Conservation (phyloP, 192 early-diverging fungal species). For the Funneliformis geosporum region DNA sequence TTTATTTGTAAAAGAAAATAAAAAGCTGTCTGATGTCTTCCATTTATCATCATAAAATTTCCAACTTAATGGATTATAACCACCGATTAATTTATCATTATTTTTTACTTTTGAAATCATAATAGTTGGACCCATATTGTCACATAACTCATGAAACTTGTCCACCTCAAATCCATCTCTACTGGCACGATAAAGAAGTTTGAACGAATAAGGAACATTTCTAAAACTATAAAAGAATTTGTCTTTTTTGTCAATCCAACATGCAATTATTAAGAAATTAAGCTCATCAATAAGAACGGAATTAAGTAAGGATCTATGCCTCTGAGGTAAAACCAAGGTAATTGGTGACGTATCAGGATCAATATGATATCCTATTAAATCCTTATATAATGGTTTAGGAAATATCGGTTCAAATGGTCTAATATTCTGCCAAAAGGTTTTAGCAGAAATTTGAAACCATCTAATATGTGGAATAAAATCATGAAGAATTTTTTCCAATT, state of each 20-base stretch:
- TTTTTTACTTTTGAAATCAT: background rate
- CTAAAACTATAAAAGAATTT: background rate
- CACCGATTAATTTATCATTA: background rate
- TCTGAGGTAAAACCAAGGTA: too few relatives aligned
- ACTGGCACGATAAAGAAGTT: background rate
- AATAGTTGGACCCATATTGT: background rate
- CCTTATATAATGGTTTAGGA: too few relatives aligned
- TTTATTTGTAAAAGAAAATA: background rate
- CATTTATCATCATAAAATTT: background rate
- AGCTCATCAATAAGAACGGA: background rate
- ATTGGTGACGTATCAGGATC: background rate
- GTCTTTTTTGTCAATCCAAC: background rate
- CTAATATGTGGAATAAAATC: too few relatives aligned
- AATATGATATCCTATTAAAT: too few relatives aligned
- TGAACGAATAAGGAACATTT: background rate
- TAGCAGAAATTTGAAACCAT: too few relatives aligned
- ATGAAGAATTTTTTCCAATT: too few relatives aligned
- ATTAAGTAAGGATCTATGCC: too few relatives aligned
- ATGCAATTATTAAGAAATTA: background rate
- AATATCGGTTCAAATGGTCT: too few relatives aligned
- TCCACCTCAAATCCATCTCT: background rate
- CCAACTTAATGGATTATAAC: background rate
- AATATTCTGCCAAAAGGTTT: too few relatives aligned
- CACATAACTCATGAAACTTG: background rate
- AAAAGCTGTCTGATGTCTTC: background rate